Conservation (phyloP, 495 filamentous ascomycete species). For the Sordaria brevicollis region DNA sequence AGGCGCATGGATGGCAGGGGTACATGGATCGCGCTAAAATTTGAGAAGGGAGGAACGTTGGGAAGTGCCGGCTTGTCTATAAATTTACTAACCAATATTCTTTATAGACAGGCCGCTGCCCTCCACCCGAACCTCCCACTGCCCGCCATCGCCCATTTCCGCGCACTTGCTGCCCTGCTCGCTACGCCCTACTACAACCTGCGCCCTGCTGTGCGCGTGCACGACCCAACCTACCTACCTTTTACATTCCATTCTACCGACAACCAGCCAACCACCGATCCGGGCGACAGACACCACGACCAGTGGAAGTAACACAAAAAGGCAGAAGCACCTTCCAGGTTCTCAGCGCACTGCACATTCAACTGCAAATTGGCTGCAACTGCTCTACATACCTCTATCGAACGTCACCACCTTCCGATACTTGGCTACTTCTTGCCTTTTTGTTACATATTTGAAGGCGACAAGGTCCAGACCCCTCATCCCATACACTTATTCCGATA, state of each 20-base stretch:
- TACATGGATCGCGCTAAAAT: constrained; percentile 23
- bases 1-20: constrained; percentile 16
- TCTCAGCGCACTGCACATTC: background rate
- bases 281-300: constrained; percentile 9
- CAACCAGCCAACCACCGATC: background rate
- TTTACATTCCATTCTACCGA: background rate
- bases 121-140: constrained; percentile 26
- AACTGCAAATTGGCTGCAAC: background rate
- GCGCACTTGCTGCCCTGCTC: constrained; percentile 15
- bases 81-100: constrained; percentile 30
- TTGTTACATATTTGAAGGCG: background rate
- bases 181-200: constrained; percentile 3
- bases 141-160: constrained; percentile 7
- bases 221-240: background rate
- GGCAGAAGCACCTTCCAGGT: background rate
- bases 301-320: background rate
- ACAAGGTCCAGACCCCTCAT: background rate
- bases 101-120: constrained; percentile 29
- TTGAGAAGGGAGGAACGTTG: constrained; percentile 19
- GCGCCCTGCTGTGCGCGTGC: background rate
- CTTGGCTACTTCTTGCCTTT: background rate
- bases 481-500: background rate
- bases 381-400: too few species aligned
- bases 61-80: constrained; percentile 26
- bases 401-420: background rate